A percentile compares a stretch with the other conserved stretches of the same genome.
Evolutionary conservation across 441 rosid species (phyloP).

Genomic region (Omphalea diandra): DNA sequence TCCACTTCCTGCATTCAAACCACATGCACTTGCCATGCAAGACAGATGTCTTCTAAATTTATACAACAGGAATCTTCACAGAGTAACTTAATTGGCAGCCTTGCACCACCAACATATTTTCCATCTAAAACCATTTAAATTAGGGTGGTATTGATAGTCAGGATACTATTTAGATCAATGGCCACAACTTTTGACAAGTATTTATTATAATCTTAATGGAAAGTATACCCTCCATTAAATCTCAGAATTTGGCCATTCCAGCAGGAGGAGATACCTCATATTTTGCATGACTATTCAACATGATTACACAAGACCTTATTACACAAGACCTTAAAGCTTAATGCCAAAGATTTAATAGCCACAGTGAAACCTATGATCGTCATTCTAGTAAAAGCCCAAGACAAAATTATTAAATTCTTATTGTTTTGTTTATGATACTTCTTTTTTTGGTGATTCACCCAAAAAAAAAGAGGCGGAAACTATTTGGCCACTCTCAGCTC

Average conservation of each 20-base stretch:
- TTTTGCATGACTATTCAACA: neutral
- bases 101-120: too few relatives aligned
- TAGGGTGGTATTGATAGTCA: too few relatives aligned
- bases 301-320: neutral
- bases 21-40: neutral
- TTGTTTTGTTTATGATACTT: too few relatives aligned
- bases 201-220: neutral
- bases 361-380: neutral
- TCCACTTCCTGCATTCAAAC: neutral
- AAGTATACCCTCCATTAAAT: neutral
- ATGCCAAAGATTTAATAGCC: neutral
- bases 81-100: neutral
- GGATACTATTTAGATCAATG: too few relatives aligned
- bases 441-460: too few relatives aligned
- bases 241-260: neutral
- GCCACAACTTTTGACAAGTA: neutral
- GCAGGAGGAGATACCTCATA: neutral
- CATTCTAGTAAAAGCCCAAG: neutral
- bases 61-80: neutral
- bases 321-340: neutral
- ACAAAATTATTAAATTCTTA: neutral
- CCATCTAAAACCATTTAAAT: too few relatives aligned
- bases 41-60: neutral
- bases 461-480: too few relatives aligned
- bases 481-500: neutral